phyloP scores from a whole-genome alignment of 2,329 filamentous ascomycete species.

The Aschersonia sp. region DNA sequence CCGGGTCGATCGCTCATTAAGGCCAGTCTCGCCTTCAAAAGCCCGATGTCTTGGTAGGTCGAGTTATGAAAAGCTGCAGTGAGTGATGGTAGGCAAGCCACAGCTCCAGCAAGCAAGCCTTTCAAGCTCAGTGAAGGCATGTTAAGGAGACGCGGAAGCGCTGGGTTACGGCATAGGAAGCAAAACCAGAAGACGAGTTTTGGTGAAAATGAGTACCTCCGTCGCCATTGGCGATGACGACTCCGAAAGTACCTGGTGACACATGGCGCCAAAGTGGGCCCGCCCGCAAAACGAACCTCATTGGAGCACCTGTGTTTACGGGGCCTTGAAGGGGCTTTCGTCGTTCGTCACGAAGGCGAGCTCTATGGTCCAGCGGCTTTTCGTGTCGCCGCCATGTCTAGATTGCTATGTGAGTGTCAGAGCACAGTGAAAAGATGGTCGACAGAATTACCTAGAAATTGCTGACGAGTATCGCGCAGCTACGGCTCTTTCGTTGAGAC shows the following conservation, averaged over 20 bases:
- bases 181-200: too few relatives aligned
- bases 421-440: neutral
- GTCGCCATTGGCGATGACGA: too few relatives aligned
- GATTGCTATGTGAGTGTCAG: conserved; percentile 33
- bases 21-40: conserved; percentile 50
- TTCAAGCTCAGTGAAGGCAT: conserved; percentile 25
- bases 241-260: too few relatives aligned
- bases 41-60: conserved; percentile 47
- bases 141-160: neutral
- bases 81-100: conserved; percentile 24
- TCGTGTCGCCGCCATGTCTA: conserved; percentile 27
- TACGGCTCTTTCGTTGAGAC: conserved; percentile 55
- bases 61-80: conserved; percentile 28
- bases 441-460: neutral
- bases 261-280: too few relatives aligned
- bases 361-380: neutral
- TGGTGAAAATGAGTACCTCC: too few relatives aligned
- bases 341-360: neutral
- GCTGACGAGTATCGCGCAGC: conserved; percentile 19
- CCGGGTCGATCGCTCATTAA: conserved; percentile 60
- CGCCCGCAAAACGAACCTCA: too few relatives aligned
- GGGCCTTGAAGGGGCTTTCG: neutral
- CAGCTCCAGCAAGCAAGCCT: conserved; percentile 23
- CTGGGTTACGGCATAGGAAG: too few relatives aligned
- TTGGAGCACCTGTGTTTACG: too few relatives aligned